Evolutionary conservation across 2,329 filamentous ascomycete genomes (phyloP).

Genomic region (Colletotrichum lini): DNA sequence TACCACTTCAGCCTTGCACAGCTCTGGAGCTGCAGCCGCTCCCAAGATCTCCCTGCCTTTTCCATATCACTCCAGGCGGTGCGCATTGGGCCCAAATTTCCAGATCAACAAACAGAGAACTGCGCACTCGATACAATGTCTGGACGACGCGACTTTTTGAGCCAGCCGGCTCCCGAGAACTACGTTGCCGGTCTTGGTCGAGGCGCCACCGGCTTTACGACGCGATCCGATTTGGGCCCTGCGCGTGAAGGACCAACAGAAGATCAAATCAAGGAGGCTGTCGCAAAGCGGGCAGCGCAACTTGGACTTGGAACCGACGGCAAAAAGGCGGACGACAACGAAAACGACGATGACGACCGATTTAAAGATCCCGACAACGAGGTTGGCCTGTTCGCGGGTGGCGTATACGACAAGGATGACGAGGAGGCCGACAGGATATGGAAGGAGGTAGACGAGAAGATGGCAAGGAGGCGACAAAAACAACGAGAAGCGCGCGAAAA

Average conservation of each 20-base stretch:
- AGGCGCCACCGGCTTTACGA: conserved; percentile 98
- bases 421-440: conserved; percentile 98
- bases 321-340: conserved; percentile 79
- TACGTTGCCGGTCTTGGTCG: conserved; percentile 97
- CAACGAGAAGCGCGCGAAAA: conserved; percentile 96
- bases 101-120: conserved; percentile 3
- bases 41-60: conserved; percentile 3
- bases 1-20: conserved; percentile 43
- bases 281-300: conserved; percentile 91
- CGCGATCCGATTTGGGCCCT: conserved; percentile 94
- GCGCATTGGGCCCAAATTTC: not conserved
- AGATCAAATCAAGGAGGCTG: conserved; percentile 97
- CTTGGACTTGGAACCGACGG: conserved; percentile 79
- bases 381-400: conserved; percentile 93
- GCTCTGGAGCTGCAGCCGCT: conserved; percentile 13
- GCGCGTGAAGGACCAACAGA: conserved; percentile 95
- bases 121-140: conserved; percentile 59
- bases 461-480: conserved; percentile 89
- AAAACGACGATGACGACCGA: conserved; percentile 81
- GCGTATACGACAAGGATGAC: conserved; percentile 96
- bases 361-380: conserved; percentile 99
- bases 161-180: conserved; percentile 86
- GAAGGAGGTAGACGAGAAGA: conserved; percentile 95
- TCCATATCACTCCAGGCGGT: not conserved
- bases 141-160: conserved; percentile 86